Evolutionary conservation across 371 early-diverging fungal genomes (phyloP), one percentile per base, ranked within the genome.

Genomic region (Nematocida sp.): DNA sequence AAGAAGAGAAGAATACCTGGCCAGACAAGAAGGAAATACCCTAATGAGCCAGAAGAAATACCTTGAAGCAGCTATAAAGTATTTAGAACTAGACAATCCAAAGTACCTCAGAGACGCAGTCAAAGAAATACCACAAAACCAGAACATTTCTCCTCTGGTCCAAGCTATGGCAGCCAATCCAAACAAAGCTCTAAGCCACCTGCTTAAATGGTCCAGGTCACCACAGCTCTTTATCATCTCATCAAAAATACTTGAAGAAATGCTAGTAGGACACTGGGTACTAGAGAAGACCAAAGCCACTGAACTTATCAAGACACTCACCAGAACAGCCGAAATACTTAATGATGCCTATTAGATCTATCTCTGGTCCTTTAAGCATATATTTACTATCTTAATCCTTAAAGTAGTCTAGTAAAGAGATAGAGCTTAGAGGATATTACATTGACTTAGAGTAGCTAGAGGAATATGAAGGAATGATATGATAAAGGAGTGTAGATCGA

Each of bases 51-150:
- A 61, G 31, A 32, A 41, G 0, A 21, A 32, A 1, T 47, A 60
- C 40, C 27, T 70, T 13, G 3, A n/a, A 13, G 74, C 74, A 0
- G 74, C 74, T 9, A 34, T 70, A 23, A 53, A 70, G 37, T 70
- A 58, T 41, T 70, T 57, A 25, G 52, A 49, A 32, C 54, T 70
- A 3, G 43, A 48, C 34, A 19, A 35, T 15, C 15, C 29, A n/a
- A 70, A 41, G 2, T 58, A 61, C 1, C 32, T 60, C 19, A 46
- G 27, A 48, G 27, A 25, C 17, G 60, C 55, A 49, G 5, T 70
- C 15, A 21, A 41, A 38, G 35, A 48, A 19, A 45, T 70, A 4
- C 9, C 15, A 5, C n/a, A 5, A 23, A 17, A 15, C 23, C 19
- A 17, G 9, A 23, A 35, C 23, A 55, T 57, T 13, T 48, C 53